A percentile compares a stretch with the other conserved stretches of the same genome.
Evolutionary conservation across 2,329 filamentous ascomycete genomes (phyloP).

Genomic region (Claviceps sp.): DNA sequence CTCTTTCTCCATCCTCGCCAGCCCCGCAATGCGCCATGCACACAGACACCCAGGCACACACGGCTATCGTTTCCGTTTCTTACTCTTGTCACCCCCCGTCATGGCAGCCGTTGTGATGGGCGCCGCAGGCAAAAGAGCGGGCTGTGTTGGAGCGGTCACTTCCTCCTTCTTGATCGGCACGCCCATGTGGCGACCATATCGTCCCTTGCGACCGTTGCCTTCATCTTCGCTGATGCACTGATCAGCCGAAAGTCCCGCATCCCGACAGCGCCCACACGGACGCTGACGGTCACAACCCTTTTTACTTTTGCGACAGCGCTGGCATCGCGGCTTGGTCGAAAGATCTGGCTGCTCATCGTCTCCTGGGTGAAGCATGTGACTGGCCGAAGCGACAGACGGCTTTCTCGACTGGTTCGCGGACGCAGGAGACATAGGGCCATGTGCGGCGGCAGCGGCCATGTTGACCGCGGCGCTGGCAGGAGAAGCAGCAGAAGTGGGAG

Average conservation of each 20-base stretch:
- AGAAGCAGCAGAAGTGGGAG: background rate
- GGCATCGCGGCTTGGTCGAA: conserved; percentile 91
- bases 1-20: background rate
- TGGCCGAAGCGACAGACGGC: conserved; percentile 52
- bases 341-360: conserved; percentile 84
- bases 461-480: conserved; percentile 6
- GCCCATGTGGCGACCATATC: conserved; percentile 65
- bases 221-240: conserved; percentile 97
- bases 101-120: conserved; percentile 26
- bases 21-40: background rate
- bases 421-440: conserved; percentile 41
- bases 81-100: conserved; percentile 36
- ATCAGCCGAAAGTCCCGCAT: conserved; percentile 85
- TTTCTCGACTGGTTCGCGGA: conserved; percentile 65
- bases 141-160: conserved; percentile 22
- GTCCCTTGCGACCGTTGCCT: conserved; percentile 89
- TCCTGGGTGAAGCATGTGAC: conserved; percentile 38
- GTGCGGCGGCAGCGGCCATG: conserved; percentile 16
- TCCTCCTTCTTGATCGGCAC: conserved; percentile 50
- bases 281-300: conserved; percentile 96
- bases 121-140: conserved; percentile 29
- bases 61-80: conserved; percentile 46
- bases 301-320: conserved; percentile 98
- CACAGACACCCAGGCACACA: background rate
- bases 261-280: conserved; percentile 87